These are phyloP conservation scores for Ophiostoma sp. DNA, from an alignment of 2,329 filamentous ascomycete genomes.

Conservation along the genomic window DNA sequence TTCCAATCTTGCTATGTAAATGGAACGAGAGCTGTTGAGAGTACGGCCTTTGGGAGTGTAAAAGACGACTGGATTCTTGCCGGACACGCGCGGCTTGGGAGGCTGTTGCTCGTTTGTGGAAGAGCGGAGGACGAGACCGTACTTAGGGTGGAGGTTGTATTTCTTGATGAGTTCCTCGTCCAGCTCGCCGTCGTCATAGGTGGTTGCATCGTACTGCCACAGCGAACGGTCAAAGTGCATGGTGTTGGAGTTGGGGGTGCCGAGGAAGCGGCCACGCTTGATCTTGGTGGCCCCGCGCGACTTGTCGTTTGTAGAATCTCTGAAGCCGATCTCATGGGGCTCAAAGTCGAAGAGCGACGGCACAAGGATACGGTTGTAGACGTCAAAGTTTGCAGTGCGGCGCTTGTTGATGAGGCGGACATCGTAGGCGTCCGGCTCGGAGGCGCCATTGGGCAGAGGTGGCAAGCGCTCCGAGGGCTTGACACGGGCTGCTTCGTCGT, in stretches of 20 bases:
- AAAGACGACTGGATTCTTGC: conserved; percentile 46
- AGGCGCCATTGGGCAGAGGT: conserved; percentile 37
- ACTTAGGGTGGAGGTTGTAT: conserved; percentile 48
- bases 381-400: conserved; percentile 36
- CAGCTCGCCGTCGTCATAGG: conserved; percentile 45
- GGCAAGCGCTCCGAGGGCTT: conserved; percentile 25
- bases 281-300: conserved; percentile 49
- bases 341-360: conserved; percentile 47
- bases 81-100: conserved; percentile 40
- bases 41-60: conserved; percentile 46
- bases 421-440: conserved; percentile 49
- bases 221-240: conserved; percentile 52
- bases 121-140: conserved; percentile 47
- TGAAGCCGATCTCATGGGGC: conserved; percentile 54
- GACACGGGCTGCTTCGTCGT: conserved; percentile 28
- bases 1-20: conserved; percentile 32
- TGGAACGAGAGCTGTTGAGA: conserved; percentile 45
- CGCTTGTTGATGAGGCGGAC: conserved; percentile 44
- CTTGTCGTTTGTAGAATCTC: conserved; percentile 53
- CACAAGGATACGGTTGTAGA: conserved; percentile 51
- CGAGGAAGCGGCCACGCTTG: conserved; percentile 50
- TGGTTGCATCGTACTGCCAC: conserved; percentile 49
- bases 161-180: conserved; percentile 47
- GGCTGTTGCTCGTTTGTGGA: conserved; percentile 44
- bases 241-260: conserved; percentile 49